These are phyloP conservation scores for Trypanosoma theileri DNA, from an alignment of 208 protist species.

Conservation along the genomic window DNA sequence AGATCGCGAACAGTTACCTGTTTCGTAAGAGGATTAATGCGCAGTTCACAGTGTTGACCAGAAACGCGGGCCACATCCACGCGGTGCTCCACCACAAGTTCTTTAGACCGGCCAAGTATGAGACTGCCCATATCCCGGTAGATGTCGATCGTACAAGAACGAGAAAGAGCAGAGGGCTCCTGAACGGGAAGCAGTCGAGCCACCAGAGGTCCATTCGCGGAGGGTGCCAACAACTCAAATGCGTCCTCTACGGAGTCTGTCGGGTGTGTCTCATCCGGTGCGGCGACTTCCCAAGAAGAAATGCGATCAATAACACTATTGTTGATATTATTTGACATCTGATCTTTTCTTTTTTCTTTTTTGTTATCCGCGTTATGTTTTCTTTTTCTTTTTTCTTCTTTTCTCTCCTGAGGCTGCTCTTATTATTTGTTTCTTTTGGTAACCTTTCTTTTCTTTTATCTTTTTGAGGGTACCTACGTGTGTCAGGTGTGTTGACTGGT, in stretches of 20 bases:
- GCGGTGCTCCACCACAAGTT: conserved; percentile 60
- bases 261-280: background rate
- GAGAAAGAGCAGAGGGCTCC: background rate
- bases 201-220: conserved; percentile 61
- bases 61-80: conserved; percentile 62
- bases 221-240: conserved; percentile 75
- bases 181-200: conserved; percentile 65
- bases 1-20: conserved; percentile 55
- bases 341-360: background rate
- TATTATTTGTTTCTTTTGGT: too few relatives aligned
- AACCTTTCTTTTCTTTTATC: background rate
- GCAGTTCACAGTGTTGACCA: conserved; percentile 67
- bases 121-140: conserved; percentile 43
- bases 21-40: conserved; percentile 54
- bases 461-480: background rate
- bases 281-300: conserved; percentile 17
- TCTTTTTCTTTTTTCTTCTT: background rate
- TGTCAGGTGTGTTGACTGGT: too few relatives aligned
- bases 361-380: background rate
- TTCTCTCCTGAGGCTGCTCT: background rate
- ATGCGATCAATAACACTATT: conserved; percentile 14
- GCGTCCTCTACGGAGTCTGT: conserved; percentile 47
- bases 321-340: background rate
- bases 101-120: conserved; percentile 67
- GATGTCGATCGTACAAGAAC: conserved; percentile 37